Conservation (phyloP, 164 flowering plant genomes). For the Magnolia changhungtana region DNA sequence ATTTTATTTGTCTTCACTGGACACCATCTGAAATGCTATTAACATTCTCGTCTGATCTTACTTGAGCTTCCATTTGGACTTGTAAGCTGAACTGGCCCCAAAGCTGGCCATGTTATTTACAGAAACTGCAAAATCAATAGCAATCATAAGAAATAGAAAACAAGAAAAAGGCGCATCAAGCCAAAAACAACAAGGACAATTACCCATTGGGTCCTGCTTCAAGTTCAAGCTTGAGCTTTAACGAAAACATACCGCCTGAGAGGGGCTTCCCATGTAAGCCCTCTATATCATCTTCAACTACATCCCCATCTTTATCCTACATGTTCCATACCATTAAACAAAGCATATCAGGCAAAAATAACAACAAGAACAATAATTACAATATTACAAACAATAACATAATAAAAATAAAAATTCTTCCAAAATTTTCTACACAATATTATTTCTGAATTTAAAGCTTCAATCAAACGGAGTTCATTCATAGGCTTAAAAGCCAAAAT, state of each 20-base stretch:
- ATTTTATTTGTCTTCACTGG: too few relatives aligned
- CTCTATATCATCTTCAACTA: conserved; percentile 45
- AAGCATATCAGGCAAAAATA: too few relatives aligned
- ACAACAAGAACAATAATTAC: too few relatives aligned
- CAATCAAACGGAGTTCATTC: too few relatives aligned
- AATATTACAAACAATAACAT: too few relatives aligned
- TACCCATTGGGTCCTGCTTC: not conserved
- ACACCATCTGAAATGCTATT: not conserved
- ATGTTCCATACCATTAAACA: not conserved
- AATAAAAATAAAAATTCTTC: too few relatives aligned
- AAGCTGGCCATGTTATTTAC: conserved; percentile 24
- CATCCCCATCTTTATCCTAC: conserved; percentile 40
- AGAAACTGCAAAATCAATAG: conserved; percentile 29
- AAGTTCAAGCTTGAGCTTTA: conserved; percentile 11
- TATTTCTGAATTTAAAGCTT: too few relatives aligned
- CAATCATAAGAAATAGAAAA: not conserved
- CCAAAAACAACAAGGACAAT: not conserved
- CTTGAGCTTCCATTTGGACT: conserved; percentile 75
- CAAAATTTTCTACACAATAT: too few relatives aligned
- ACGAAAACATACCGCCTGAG: conserved; percentile 30
- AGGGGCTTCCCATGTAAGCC: conserved; percentile 45
- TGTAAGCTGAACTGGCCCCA: conserved; percentile 36
- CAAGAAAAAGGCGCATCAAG: not conserved
- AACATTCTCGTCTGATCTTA: conserved; percentile 24
- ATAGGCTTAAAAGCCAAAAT: too few relatives aligned